Conservation (phyloP, 768 basidiomycete species). For the Rhodosporidiobolus sp. region DNA sequence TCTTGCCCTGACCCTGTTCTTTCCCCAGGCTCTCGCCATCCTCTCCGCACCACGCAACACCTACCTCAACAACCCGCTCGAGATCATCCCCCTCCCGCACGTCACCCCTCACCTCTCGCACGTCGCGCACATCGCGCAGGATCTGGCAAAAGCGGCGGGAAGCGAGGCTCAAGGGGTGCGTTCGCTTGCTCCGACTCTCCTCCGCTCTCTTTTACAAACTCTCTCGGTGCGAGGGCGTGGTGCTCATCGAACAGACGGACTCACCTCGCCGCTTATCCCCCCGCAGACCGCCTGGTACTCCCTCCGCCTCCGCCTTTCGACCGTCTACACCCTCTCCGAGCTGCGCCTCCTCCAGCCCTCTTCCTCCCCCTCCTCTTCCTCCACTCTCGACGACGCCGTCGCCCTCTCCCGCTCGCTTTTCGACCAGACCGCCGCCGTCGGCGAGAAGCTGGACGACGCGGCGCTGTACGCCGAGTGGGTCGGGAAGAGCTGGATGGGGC, state of each 20-base stretch:
- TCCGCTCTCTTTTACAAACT: no score
- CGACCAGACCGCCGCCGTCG: not conserved
- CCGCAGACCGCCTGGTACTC: constrained; percentile 36
- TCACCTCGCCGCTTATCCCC: no score
- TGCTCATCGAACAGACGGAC: not conserved
- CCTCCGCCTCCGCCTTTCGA: constrained; percentile 27
- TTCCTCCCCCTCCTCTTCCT: not conserved
- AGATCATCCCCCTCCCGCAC: constrained; percentile 14
- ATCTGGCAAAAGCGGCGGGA: constrained; percentile 23
- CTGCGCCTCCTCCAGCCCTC: not conserved
- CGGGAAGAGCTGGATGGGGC: constrained; percentile 26
- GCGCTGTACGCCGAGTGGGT: constrained; percentile 26
- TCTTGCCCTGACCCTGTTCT: not conserved
- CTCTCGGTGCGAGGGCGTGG: no score
- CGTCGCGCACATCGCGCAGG: constrained; percentile 33
- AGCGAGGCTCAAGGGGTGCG: constrained; percentile 30
- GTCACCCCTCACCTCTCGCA: constrained; percentile 9
- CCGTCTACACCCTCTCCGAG: constrained; percentile 29
- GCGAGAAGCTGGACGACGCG: not conserved
- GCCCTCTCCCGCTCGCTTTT: constrained; percentile 10
- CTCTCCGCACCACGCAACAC: constrained; percentile 19
- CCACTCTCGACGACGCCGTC: constrained; percentile 1
- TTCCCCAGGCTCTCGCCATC: constrained; percentile 28
- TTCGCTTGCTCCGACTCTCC: not conserved
- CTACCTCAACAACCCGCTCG: constrained; percentile 11